Percentiles rank a stretch among this genome's conserved stretches.
These are phyloP conservation scores for Hylodesmum podocarpum DNA, from an alignment of 306 rosid species.

Conservation along the genomic window DNA sequence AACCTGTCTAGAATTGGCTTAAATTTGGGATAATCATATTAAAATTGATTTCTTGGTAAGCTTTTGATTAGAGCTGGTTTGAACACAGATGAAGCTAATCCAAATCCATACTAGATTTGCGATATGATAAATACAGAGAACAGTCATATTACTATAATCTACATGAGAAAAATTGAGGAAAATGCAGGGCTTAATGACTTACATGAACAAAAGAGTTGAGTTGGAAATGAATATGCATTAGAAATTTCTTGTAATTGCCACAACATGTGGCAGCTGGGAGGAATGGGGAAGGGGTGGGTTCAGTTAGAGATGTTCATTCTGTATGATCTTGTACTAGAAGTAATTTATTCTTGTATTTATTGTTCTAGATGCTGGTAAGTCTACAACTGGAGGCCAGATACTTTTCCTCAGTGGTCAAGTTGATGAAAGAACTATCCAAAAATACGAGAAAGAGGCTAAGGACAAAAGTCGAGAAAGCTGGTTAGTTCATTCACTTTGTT, in stretches of 20 bases:
- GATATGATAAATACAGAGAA: not conserved
- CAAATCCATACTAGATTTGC: not conserved
- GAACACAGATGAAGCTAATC: not conserved
- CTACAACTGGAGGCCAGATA: slow-evolving; percentile 97
- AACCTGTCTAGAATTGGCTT: not conserved
- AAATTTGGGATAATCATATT: not conserved
- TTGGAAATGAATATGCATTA: not conserved
- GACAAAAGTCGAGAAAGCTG: slow-evolving; percentile 99
- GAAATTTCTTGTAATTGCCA: not conserved
- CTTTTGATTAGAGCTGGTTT: not conserved
- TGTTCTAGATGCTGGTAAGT: slow-evolving; percentile 91
- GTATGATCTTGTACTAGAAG: not conserved
- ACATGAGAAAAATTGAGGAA: not conserved
- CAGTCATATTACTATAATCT: not conserved
- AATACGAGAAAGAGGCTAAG: slow-evolving; percentile 98
- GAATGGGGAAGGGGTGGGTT: not conserved
- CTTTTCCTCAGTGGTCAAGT: slow-evolving; percentile 97
- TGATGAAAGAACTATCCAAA: slow-evolving; percentile 96
- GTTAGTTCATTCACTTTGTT: slow-evolving; percentile 49
- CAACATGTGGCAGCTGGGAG: not conserved
- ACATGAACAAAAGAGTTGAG: not conserved
- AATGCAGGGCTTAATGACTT: not conserved
- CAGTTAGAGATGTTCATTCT: not conserved
- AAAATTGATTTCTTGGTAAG: not conserved
- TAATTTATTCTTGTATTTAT: slow-evolving; percentile 21